Conservation (phyloP, 768 basidiomycete genomes). For the Nidularia sp. region DNA sequence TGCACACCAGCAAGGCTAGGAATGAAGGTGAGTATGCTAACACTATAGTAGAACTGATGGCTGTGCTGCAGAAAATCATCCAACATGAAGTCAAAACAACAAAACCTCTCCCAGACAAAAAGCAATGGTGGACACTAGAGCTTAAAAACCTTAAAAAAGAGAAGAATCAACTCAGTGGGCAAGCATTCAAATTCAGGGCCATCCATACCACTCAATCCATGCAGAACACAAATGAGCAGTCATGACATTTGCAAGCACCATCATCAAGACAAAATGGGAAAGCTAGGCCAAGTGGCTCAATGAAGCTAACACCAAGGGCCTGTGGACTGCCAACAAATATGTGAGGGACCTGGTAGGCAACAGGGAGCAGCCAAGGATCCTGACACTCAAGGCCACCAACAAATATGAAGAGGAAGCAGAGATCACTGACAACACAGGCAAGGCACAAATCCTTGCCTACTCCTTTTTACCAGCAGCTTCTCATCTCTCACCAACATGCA, state of each 20-base stretch:
- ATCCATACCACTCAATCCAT: slow-evolving; percentile 16
- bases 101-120: slow-evolving; percentile 37
- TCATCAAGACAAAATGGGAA: slow-evolving; percentile 11
- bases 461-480: slow-evolving; percentile 10
- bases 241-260: slow-evolving; percentile 8
- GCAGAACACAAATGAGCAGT: slow-evolving; percentile 4
- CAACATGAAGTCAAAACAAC: background rate
- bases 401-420: background rate
- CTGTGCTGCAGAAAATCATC: slow-evolving; percentile 5
- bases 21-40: background rate
- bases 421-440: slow-evolving; percentile 2
- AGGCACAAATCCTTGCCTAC: slow-evolving; percentile 4
- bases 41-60: slow-evolving; percentile 1
- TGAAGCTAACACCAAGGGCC: background rate
- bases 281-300: slow-evolving; percentile 22
- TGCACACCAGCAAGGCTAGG: background rate
- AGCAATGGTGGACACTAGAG: slow-evolving; percentile 21
- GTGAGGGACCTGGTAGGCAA: slow-evolving; percentile 9
- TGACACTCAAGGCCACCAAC: slow-evolving; percentile 3
- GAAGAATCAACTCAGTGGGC: slow-evolving; percentile 8
- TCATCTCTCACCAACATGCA: background rate
- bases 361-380: slow-evolving; percentile 12
- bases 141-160: slow-evolving; percentile 12
- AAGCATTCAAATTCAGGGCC: slow-evolving; percentile 1
- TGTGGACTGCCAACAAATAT: slow-evolving; percentile 18